Evolutionary conservation across 352 stramenopile species (phyloP), one percentile per base, ranked within the genome.

Genomic region (Pythium brachiatum): DNA sequence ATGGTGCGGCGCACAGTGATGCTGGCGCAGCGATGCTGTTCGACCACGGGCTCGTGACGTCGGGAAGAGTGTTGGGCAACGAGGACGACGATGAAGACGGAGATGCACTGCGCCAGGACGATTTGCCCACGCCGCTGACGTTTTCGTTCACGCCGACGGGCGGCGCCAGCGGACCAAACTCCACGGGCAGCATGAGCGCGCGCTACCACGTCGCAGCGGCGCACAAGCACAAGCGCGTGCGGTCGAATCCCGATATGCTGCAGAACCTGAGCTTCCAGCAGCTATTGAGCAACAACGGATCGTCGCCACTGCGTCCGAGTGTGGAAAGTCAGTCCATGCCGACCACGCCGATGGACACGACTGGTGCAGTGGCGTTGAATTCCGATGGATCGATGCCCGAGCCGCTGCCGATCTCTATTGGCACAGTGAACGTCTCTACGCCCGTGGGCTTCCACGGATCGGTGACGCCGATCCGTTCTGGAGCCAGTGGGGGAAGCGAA

Each of bases 211-310:
- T 64, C 13, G 59, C 68, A 15, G 38, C 68, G 7, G 34, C 60
- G 41, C 63, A 75, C 61, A 65, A 69, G 47, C 68, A 75, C 65
- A 75, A 75, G 58, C 68, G 68, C 46, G 63, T 72, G 26, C 52
- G 59, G 15, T 75, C 68, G 27, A 75, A 72, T 54, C 65, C 68
- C n/a, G 64, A 75, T 39, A 61, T 69, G 63, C 48, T 69, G 9
- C 64, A 71, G 54, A 69, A n/a, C 25, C 25, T 66, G 8, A 66
- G 48, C 29, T 73, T 58, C 53, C 66, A 69, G 57, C 61, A 69
- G 20, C 26, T 66, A n/a, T n/a, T 69, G 27, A 51, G 38, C 48
- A 46, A 55, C 41, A 65, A 29, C 51, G 63, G 50, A 6, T 25
- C 46, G 11, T 57, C 58, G 51, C 51, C 64, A 15, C 11, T 69